Evolutionary conservation across 371 early-diverging fungal genomes (phyloP).

Genomic region (Mortierella sp.): DNA sequence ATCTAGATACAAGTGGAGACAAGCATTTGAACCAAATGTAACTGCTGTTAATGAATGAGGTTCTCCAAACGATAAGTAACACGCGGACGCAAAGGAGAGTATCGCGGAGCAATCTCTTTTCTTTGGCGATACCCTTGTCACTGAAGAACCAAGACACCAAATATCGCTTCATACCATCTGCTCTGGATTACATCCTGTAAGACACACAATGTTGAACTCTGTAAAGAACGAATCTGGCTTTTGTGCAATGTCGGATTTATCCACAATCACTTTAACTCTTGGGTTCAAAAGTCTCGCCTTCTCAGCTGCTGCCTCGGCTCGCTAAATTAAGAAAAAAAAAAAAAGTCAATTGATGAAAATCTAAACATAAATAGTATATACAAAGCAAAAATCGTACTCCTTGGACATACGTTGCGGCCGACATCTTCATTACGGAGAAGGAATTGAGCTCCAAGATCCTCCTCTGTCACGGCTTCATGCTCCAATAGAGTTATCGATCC

Average conservation of each 20-base stretch:
- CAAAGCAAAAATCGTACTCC: not conserved
- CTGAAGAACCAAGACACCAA: not conserved
- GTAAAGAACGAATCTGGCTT: conserved; percentile 68
- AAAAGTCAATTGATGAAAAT: not conserved
- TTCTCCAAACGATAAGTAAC: too few species aligned
- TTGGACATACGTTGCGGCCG: conserved; percentile 74
- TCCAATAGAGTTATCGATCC: conserved; percentile 83
- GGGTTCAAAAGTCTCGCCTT: conserved; percentile 79
- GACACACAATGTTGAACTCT: conserved; percentile 76
- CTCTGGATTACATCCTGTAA: conserved; percentile 60
- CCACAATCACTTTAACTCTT: conserved; percentile 72
- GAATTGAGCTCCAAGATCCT: conserved; percentile 88
- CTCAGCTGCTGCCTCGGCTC: conserved; percentile 72
- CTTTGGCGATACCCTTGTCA: too few species aligned
- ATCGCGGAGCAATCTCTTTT: not conserved
- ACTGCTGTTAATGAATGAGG: not conserved
- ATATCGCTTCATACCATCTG: conserved; percentile 34
- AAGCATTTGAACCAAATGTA: not conserved
- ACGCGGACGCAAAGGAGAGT: too few species aligned
- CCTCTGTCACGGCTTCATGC: conserved; percentile 61
- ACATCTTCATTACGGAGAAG: conserved; percentile 70
- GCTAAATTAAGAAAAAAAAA: conserved; percentile 58
- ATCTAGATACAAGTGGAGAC: too few species aligned
- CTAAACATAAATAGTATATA: not conserved
- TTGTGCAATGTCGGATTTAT: conserved; percentile 60